These are phyloP conservation scores for Fusarium chaquense DNA, from an alignment of 2,329 filamentous ascomycete species.

Conservation along the genomic window DNA sequence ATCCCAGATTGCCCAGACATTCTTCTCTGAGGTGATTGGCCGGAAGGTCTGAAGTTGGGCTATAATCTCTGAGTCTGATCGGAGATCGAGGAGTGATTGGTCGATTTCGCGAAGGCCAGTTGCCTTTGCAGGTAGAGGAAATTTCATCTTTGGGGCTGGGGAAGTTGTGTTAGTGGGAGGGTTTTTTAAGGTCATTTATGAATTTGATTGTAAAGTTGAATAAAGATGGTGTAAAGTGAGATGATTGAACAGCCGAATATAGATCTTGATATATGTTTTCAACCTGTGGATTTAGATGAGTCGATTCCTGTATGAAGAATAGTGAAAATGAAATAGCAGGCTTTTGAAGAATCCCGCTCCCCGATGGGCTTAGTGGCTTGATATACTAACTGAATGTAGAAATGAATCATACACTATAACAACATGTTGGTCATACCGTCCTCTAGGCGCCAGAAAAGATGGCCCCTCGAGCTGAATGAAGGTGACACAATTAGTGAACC, in stretches of 20 bases:
- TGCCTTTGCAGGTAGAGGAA: slow-evolving; percentile 4
- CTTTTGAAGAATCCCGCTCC: background rate
- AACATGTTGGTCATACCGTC: no score
- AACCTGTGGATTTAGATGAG: background rate
- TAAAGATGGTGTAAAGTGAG: background rate
- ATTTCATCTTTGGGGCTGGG: background rate
- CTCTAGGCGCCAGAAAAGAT: no score
- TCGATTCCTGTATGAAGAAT: background rate
- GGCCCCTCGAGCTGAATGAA: no score
- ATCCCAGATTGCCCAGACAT: slow-evolving; percentile 62
- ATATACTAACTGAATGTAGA: background rate
- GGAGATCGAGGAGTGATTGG: slow-evolving; percentile 38
- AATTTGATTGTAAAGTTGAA: no score
- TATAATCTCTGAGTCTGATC: slow-evolving; percentile 50
- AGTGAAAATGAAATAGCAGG: background rate
- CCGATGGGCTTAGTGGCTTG: background rate
- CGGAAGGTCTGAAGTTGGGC: slow-evolving; percentile 46
- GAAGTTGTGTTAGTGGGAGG: background rate
- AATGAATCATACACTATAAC: background rate
- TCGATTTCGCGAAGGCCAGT: slow-evolving; percentile 23
- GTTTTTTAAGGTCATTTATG: background rate
- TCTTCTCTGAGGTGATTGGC: slow-evolving; percentile 56
- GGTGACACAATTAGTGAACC: no score
- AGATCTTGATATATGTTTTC: background rate
- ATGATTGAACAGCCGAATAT: background rate